phyloP scores from a whole-genome alignment of 2,329 filamentous ascomycete species.

The Epichloe coenophiala region DNA sequence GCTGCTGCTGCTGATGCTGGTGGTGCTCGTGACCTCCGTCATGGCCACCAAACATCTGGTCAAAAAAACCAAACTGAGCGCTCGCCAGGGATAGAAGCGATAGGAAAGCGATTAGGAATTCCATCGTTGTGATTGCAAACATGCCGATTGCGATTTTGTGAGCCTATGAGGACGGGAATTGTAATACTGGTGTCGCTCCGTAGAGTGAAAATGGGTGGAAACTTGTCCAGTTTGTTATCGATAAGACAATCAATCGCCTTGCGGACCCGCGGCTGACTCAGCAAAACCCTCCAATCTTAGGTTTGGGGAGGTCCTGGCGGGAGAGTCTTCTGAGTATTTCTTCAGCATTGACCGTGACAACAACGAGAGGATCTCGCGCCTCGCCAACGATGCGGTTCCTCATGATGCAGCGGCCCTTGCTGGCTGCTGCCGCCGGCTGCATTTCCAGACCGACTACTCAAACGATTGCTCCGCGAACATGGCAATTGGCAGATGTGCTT shows the following conservation, averaged over 20 bases:
- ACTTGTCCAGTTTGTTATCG: constrained; percentile 1
- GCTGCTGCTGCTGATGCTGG: constrained; percentile 36
- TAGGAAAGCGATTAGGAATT: constrained; percentile 31
- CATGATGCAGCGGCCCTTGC: constrained; percentile 31
- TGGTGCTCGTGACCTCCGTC: constrained; percentile 24
- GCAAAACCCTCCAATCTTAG: constrained; percentile 4
- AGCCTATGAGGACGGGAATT: no score
- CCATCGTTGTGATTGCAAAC: constrained; percentile 15
- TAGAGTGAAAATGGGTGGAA: no score
- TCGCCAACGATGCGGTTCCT: constrained; percentile 30
- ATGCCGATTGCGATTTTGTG: neutral
- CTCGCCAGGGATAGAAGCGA: constrained; percentile 47
- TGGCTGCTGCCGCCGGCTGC: constrained; percentile 21
- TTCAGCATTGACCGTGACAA: neutral
- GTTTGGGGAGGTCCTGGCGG: neutral
- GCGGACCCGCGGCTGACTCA: neutral
- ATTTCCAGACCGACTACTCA: neutral
- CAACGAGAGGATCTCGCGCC: constrained; percentile 1
- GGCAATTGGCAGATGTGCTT: constrained; percentile 24
- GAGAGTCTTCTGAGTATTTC: neutral
- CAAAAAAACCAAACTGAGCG: constrained; percentile 91
- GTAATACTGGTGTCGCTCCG: no score
- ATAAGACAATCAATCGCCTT: neutral
- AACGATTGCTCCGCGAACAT: neutral
- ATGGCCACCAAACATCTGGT: constrained; percentile 79